These are phyloP conservation scores for Thermomyces lanuginosus DNA, from an alignment of 2,329 filamentous ascomycete genomes.

Conservation along the genomic window DNA sequence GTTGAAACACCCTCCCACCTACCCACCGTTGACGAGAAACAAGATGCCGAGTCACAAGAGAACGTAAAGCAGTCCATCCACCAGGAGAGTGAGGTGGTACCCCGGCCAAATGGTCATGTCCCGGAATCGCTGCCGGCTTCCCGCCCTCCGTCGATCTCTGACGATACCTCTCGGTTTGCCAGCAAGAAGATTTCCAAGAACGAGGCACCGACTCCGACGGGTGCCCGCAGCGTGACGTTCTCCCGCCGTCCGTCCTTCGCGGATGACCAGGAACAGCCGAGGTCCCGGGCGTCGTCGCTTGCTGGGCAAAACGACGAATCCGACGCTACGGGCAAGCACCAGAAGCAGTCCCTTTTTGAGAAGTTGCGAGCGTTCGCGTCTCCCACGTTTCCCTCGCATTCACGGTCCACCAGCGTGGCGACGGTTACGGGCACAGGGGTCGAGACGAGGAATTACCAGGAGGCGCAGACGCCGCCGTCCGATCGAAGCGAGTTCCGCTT, in stretches of 20 bases:
- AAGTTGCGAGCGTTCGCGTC: constrained; percentile 60
- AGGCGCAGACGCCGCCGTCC: constrained; percentile 30
- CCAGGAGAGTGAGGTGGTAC: too few species aligned
- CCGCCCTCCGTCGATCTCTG: too few species aligned
- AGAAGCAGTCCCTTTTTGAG: constrained; percentile 53
- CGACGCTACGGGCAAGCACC: constrained; percentile 43
- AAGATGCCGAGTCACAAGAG: too few species aligned
- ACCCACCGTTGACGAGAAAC: too few species aligned
- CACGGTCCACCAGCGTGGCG: constrained; percentile 33
- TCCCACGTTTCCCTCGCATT: constrained; percentile 33
- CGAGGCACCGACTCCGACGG: constrained; percentile 22
- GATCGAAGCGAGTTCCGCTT: constrained; percentile 35
- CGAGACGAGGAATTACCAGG: constrained; percentile 24
- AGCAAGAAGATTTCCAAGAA: too few species aligned
- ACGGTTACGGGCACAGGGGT: constrained; percentile 23
- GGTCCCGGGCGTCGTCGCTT: constrained; percentile 48
- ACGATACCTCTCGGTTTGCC: too few species aligned
- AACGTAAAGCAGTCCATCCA: too few species aligned
- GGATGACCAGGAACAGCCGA: constrained; percentile 33
- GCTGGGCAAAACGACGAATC: constrained; percentile 43
- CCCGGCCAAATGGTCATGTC: too few species aligned
- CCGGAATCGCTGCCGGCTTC: too few species aligned
- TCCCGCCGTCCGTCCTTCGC: constrained; percentile 38
- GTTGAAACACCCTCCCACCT: too few species aligned
- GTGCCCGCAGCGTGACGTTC: constrained; percentile 61